These are phyloP conservation scores for Sporothrix pseudoabietina DNA, from an alignment of 2,329 filamentous ascomycete genomes.

Conservation along the genomic window DNA sequence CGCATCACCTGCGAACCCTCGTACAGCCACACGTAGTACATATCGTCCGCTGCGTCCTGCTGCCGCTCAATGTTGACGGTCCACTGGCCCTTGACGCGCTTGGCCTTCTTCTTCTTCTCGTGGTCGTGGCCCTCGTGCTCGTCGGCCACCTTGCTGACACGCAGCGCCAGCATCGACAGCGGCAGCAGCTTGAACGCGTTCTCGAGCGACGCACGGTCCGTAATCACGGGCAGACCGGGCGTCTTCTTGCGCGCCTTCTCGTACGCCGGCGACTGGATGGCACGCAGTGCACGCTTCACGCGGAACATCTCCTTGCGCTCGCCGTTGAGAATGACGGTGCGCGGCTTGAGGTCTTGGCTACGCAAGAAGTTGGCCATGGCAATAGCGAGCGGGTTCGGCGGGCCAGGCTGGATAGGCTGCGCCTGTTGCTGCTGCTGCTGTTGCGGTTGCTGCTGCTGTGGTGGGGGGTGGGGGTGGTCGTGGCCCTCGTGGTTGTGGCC, in stretches of 20 bases:
- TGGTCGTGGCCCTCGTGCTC: conserved; percentile 71
- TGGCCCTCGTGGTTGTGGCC: conserved; percentile 46
- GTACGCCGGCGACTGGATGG: conserved; percentile 85
- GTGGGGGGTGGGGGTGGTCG: conserved; percentile 40
- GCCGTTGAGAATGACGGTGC: conserved; percentile 91
- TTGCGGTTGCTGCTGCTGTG: conserved; percentile 38
- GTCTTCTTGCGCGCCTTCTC: conserved; percentile 88
- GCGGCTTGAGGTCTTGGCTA: conserved; percentile 79
- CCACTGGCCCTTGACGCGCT: conserved; percentile 94
- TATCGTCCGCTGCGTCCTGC: conserved; percentile 81
- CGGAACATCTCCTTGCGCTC: conserved; percentile 98
- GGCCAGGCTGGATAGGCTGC: conserved; percentile 72
- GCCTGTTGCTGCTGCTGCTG: conserved; percentile 46
- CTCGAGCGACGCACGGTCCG: conserved; percentile 83
- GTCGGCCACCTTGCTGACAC: conserved; percentile 80
- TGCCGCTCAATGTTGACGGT: conserved; percentile 94
- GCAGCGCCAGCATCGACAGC: conserved; percentile 88
- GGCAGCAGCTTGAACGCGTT: conserved; percentile 91
- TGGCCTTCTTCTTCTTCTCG: conserved; percentile 65
- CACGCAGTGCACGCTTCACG: conserved; percentile 94
- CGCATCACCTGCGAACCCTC: conserved; percentile 93
- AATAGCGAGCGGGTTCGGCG: conserved; percentile 84
- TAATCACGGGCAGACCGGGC: conserved; percentile 82
- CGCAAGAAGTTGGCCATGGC: conserved; percentile 88
- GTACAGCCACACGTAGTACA: conserved; percentile 97